Evolutionary conservation across 305 asterid species (phyloP).

Genomic region (Nicotiana rustica): DNA sequence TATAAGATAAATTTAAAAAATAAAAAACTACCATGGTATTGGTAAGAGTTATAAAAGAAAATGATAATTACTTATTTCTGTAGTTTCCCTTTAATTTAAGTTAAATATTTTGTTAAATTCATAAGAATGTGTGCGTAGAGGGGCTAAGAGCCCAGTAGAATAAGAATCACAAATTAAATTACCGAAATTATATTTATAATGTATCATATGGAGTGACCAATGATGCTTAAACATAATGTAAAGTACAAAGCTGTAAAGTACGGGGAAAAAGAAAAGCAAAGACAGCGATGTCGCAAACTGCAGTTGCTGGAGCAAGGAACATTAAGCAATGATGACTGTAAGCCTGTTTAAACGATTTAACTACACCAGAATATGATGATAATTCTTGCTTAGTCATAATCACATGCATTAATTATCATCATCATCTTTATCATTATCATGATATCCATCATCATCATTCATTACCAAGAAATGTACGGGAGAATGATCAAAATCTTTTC

Average conservation of each 20-base stretch:
- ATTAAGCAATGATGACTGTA: constrained; percentile 10
- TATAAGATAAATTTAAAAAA: too few relatives aligned
- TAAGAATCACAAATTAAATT: too few relatives aligned
- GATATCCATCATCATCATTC: background rate
- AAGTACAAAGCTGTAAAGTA: background rate
- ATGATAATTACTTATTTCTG: too few relatives aligned
- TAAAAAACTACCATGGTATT: too few relatives aligned
- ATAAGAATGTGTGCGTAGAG: too few relatives aligned
- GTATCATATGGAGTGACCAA: background rate
- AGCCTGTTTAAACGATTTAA: background rate
- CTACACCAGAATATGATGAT: background rate
- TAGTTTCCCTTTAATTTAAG: too few relatives aligned
- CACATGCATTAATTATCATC: background rate
- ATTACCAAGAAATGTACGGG: background rate
- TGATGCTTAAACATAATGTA: constrained; percentile 2
- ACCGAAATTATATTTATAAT: too few relatives aligned
- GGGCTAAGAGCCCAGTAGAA: too few relatives aligned
- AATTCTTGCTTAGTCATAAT: background rate
- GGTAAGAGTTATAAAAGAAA: too few relatives aligned
- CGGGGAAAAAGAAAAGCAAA: background rate
- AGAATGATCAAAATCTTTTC: background rate
- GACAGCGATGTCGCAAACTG: background rate
- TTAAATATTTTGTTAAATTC: too few relatives aligned
- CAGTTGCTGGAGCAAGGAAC: constrained; percentile 2
- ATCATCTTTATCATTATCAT: too few relatives aligned